These are phyloP conservation scores for Cystofilobasidium ferigula DNA, from an alignment of 768 basidiomycete species.

Conservation along the genomic window DNA sequence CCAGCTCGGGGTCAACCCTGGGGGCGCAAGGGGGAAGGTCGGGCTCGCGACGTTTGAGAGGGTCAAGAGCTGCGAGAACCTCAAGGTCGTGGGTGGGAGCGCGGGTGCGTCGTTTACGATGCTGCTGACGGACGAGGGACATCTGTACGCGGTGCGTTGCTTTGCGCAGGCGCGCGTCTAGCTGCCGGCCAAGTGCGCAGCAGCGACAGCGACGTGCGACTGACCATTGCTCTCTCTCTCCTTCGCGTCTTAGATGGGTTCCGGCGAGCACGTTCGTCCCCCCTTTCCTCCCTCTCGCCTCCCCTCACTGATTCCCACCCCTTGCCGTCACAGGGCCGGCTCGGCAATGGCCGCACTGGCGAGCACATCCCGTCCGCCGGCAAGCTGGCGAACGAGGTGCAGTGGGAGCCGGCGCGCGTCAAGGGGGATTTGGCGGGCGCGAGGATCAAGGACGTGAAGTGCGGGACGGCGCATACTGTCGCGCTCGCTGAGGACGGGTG, in stretches of 20 bases:
- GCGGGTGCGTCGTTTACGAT: conserved; percentile 78
- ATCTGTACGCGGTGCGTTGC: conserved; percentile 32
- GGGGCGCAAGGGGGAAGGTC: background rate
- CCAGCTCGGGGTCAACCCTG: background rate
- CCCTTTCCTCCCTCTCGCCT: background rate
- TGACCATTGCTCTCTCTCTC: conserved; percentile 54
- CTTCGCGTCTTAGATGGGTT: conserved; percentile 79
- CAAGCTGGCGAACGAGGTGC: conserved; percentile 63
- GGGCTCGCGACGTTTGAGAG: conserved; percentile 27
- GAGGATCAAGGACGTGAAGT: conserved; percentile 68
- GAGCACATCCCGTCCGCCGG: conserved; percentile 78
- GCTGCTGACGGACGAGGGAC: conserved; percentile 69
- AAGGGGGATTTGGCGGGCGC: conserved; percentile 59
- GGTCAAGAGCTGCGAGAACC: conserved; percentile 32
- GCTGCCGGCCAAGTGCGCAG: too few species aligned
- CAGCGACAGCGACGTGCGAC: too few species aligned
- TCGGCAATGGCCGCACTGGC: conserved; percentile 87
- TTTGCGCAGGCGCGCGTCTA: too few species aligned
- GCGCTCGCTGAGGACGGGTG: conserved; percentile 67
- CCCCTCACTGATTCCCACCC: background rate
- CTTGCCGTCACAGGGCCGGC: conserved; percentile 55
- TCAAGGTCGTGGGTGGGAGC: conserved; percentile 35
- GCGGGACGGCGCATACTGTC: conserved; percentile 75
- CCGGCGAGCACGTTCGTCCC: conserved; percentile 53
- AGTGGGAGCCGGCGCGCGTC: conserved; percentile 42